These are phyloP conservation scores for Hygrophila difformis DNA, from an alignment of 257 asterid genomes.

Conservation along the genomic window DNA sequence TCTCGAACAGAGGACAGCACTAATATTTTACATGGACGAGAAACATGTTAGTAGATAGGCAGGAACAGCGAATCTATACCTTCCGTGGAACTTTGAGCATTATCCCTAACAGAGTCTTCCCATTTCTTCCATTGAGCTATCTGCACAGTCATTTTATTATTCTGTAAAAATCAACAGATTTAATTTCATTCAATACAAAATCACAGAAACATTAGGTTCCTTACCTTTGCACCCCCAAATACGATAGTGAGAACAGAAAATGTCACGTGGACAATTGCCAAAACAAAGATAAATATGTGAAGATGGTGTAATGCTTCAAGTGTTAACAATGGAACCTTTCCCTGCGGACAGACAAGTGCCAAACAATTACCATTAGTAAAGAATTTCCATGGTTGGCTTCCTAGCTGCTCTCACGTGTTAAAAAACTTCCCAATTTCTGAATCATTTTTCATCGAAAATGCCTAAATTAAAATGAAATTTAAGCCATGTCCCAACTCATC, in stretches of 20 bases:
- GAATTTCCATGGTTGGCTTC: neutral
- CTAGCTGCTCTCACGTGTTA: neutral
- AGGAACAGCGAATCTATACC: constrained; percentile 31
- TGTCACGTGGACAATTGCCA: constrained; percentile 77
- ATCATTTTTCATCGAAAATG: neutral
- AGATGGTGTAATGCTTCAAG: constrained; percentile 75
- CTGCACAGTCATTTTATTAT: constrained; percentile 26
- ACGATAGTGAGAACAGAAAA: constrained; percentile 69
- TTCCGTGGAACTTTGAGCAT: constrained; percentile 30
- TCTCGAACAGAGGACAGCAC: too few relatives aligned
- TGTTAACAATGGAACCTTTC: constrained; percentile 61
- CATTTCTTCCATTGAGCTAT: constrained; percentile 91
- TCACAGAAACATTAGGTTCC: constrained; percentile 11
- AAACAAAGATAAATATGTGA: constrained; percentile 77
- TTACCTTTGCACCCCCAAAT: constrained; percentile 69
- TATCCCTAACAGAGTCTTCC: constrained; percentile 77
- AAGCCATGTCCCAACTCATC: too few relatives aligned
- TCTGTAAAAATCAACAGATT: neutral
- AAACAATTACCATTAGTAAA: too few relatives aligned
- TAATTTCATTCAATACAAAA: neutral
- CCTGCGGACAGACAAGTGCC: constrained; percentile 23
- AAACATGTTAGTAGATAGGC: neutral
- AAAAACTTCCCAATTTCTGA: neutral
- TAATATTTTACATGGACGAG: too few relatives aligned
- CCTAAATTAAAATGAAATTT: too few relatives aligned